Percentiles rank a stretch among this genome's conserved stretches.
These are phyloP conservation scores for Diplotaxis tenuifolia DNA, from an alignment of 345 rosid genomes.

Conservation along the genomic window DNA sequence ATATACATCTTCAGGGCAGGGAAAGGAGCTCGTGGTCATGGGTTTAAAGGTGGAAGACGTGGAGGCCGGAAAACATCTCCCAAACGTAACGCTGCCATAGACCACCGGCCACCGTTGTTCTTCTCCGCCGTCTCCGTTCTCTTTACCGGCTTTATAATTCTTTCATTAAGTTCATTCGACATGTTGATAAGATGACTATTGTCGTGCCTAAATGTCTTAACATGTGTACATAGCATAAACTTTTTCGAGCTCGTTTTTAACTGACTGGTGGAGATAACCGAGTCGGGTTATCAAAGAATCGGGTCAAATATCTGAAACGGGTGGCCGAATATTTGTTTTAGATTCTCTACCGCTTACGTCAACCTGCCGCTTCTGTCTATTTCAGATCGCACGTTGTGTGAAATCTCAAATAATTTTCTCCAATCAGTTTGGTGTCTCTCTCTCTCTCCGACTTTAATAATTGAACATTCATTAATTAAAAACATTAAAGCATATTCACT, in stretches of 20 bases:
- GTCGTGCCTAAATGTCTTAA: slow-evolving; percentile 1
- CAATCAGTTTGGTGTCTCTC: no score
- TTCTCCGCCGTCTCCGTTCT: slow-evolving; percentile 24
- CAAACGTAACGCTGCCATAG: slow-evolving; percentile 22
- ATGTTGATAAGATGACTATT: neutral
- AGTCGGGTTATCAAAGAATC: neutral
- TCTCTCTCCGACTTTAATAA: no score
- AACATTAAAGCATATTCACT: neutral
- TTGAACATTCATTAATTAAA: neutral
- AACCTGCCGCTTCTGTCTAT: neutral
- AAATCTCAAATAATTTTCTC: neutral
- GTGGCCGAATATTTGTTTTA: neutral
- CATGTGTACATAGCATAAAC: neutral
- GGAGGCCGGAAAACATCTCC: slow-evolving; percentile 35
- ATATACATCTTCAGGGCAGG: slow-evolving; percentile 13
- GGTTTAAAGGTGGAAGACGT: slow-evolving; percentile 22
- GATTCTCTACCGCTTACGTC: neutral
- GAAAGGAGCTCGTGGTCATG: slow-evolving; percentile 22
- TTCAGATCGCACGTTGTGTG: neutral
- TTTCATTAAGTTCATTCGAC: slow-evolving; percentile 6
- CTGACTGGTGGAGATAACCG: neutral
- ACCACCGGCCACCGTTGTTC: slow-evolving; percentile 1
- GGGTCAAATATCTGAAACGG: neutral
- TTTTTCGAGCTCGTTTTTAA: neutral
- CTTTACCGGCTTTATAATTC: slow-evolving; percentile 14